Base-by-base conservation (phyloP, 2,329 filamentous ascomycete species). In the Hymenoscyphus occultus region DNA sequence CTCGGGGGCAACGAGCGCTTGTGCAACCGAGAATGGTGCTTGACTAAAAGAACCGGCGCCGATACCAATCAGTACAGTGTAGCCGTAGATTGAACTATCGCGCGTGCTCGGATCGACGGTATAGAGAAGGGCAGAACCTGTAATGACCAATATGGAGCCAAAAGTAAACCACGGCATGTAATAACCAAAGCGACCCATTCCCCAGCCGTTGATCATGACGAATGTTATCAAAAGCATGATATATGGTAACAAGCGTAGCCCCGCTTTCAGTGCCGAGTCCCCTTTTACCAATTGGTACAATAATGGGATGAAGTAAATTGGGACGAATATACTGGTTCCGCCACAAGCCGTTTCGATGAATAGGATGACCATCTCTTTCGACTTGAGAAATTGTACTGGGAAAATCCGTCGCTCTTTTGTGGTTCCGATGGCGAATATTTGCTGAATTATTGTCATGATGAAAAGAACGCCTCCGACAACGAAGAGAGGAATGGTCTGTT, bases 261-360 rank as follows among this genome's bases (percentile, higher is more conserved):
- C 71, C 39, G 74, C 70, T 56, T 74, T 84, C 12, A 83, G 78
- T 5, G 79, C 80, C 3, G 78, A 77, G 16, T 82, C 74, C 73
- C 59, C 51, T 14, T 59, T 39, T 3, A 40, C 57, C 0, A 80
- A 92, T 2, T 91, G 79, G 58, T 81, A 81, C 68, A 80, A 78
- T 64, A 84, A 80, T 56, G 82, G 78, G 60, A 80, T 76, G 40
- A 78, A 76, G 22, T 65, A 63, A 45, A 64, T 57, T 3, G 62
- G 60, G 42, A 65, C 48, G 35, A 65, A 62, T 10, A 62, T 39
- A 19, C 54, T 63, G 2, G 64, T 59, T 1, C 59, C 60, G 31
- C 48, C 61, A 3, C 39, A 13, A 16, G 70, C 74, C 68, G 71
- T 73, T 68, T 76, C 77, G 63, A 73, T 73, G 40, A 77, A 76